phyloP scores from a whole-genome alignment of 352 stramenopile species.

The Elongisporangium prolatum region DNA sequence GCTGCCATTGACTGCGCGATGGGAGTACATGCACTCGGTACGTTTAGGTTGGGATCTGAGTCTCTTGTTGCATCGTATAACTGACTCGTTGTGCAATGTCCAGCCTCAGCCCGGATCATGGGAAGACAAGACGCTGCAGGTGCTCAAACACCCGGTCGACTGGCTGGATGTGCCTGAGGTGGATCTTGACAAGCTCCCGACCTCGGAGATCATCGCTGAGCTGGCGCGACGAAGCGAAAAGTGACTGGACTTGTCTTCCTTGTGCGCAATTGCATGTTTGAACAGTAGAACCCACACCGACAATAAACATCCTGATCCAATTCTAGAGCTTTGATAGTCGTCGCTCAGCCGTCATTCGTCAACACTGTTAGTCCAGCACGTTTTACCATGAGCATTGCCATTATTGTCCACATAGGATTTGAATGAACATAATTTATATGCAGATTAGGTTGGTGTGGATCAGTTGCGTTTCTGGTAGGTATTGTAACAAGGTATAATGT shows the following conservation, averaged over 20 bases:
- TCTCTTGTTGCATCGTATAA: neutral
- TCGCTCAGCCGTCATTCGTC: too few relatives aligned
- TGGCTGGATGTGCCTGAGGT: constrained; percentile 89
- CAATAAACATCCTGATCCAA: too few relatives aligned
- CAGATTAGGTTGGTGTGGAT: constrained; percentile 11
- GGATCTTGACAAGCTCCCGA: constrained; percentile 66
- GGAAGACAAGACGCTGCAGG: constrained; percentile 92
- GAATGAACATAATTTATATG: neutral
- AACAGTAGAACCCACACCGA: constrained; percentile 9
- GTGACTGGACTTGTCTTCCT: neutral
- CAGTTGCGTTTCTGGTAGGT: constrained; percentile 31
- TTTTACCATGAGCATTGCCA: too few relatives aligned
- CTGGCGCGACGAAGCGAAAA: constrained; percentile 68
- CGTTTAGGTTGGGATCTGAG: constrained; percentile 4
- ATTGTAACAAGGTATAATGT: constrained; percentile 40
- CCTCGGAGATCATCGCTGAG: constrained; percentile 68
- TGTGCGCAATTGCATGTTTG: neutral
- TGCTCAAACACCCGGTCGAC: constrained; percentile 92
- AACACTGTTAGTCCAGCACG: too few relatives aligned
- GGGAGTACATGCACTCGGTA: constrained; percentile 93
- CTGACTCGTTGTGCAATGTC: constrained; percentile 25
- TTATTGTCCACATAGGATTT: too few relatives aligned
- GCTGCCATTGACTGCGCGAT: constrained; percentile 94
- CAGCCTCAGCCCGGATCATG: constrained; percentile 84
- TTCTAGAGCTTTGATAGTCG: too few relatives aligned